A percentile compares a stretch with the other conserved stretches of the same genome.
These are phyloP conservation scores for Allodekkera sacchari DNA, from an alignment of 805 yeast genomes.

Conservation along the genomic window DNA sequence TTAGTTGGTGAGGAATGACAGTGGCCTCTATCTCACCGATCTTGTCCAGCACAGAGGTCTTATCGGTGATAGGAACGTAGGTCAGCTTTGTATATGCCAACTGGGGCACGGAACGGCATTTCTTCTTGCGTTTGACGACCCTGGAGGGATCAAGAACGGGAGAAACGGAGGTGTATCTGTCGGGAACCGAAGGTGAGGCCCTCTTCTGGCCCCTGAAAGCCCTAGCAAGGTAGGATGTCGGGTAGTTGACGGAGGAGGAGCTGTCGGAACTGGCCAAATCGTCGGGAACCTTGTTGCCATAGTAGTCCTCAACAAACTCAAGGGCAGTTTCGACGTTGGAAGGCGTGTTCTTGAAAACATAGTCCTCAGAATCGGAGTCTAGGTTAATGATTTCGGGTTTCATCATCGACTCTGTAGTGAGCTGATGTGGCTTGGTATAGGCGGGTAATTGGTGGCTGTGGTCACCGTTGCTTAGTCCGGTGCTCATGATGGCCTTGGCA, in stretches of 20 bases:
- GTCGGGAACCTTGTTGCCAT: background rate
- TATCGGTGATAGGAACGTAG: slow-evolving; percentile 26
- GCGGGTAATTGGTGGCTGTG: no score
- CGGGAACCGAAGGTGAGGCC: background rate
- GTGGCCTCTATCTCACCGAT: slow-evolving; percentile 35
- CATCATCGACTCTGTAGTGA: slow-evolving; percentile 1
- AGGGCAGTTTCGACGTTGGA: slow-evolving; percentile 2
- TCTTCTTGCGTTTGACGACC: slow-evolving; percentile 24
- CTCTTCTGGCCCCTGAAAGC: no score
- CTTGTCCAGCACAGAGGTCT: slow-evolving; percentile 28
- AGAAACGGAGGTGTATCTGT: background rate
- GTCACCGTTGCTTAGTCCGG: no score
- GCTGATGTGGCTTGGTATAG: no score
- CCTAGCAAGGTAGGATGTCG: background rate
- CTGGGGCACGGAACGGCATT: slow-evolving; percentile 50
- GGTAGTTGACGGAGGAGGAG: slow-evolving; percentile 11
- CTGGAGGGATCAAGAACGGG: background rate
- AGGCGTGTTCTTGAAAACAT: slow-evolving; percentile 14
- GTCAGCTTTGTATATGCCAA: slow-evolving; percentile 37
- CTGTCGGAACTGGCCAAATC: slow-evolving; percentile 7
- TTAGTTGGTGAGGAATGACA: slow-evolving; percentile 19
- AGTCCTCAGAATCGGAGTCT: slow-evolving; percentile 35
- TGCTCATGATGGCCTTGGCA: no score
- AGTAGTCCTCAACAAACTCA: background rate
- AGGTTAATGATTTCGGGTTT: slow-evolving; percentile 26